Evolutionary conservation across 2,329 filamentous ascomycete genomes (phyloP).

Genomic region (Teratosphaeria epicoccoides): DNA sequence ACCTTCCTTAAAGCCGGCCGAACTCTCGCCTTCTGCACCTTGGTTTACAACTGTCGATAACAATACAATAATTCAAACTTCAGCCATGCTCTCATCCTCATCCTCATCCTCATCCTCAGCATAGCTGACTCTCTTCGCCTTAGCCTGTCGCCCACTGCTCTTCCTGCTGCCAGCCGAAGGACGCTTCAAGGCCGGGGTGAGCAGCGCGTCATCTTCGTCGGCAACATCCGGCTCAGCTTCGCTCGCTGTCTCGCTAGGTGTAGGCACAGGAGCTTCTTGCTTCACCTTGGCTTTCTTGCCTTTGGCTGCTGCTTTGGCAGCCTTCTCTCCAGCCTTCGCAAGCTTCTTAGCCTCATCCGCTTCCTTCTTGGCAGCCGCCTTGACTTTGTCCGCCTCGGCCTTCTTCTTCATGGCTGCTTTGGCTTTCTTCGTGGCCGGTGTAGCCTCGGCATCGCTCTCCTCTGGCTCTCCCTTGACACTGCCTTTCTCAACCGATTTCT

Average conservation of each 20-base stretch:
- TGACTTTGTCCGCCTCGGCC: constrained; percentile 22
- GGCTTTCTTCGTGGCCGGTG: constrained; percentile 30
- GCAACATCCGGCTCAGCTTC: constrained; percentile 29
- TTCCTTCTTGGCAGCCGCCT: constrained; percentile 16
- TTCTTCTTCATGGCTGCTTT: constrained; percentile 24
- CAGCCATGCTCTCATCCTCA: constrained; percentile 2
- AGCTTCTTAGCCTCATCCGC: constrained; percentile 8
- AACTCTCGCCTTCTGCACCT: too few relatives aligned
- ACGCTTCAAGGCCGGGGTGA: constrained; percentile 4
- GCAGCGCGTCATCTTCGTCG: constrained; percentile 17
- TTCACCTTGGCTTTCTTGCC: constrained; percentile 12
- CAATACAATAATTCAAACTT: not conserved
- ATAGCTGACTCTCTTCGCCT: constrained; percentile 15
- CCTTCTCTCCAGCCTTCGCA: constrained; percentile 20
- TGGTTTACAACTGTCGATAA: too few relatives aligned
- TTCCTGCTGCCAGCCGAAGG: not conserved
- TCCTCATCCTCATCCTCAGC: constrained; percentile 12
- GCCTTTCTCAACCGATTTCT: constrained; percentile 9
- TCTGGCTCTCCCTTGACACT: not conserved
- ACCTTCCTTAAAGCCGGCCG: too few relatives aligned
- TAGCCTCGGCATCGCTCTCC: constrained; percentile 23
- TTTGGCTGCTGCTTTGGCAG: constrained; percentile 16
- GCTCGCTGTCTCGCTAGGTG: constrained; percentile 28
- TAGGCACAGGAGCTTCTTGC: constrained; percentile 30
- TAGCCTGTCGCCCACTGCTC: constrained; percentile 4